Evolutionary conservation across 2,329 filamentous ascomycete species (phyloP), one percentile per base, ranked within the genome.

Genomic region (Stagonosporopsis chrysanthemi): DNA sequence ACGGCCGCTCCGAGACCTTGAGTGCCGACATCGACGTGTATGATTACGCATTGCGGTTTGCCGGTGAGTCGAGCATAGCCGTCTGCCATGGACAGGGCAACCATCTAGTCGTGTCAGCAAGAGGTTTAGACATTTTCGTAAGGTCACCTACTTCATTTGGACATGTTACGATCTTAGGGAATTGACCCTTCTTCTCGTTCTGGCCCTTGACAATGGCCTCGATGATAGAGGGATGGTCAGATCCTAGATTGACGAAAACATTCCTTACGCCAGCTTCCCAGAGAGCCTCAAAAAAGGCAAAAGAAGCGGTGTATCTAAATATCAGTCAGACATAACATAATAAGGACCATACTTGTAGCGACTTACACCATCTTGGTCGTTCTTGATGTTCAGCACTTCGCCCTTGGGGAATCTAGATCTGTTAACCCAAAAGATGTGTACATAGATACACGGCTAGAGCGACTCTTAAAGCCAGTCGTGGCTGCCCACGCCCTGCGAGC

Each of bases 71-170:
- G 71, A 35, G 90, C 90, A 69, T 90, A 92, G 48, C 90, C 90
- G 73, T 94, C 90, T 14, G 90, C 90, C 88, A 92, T 91, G 56
- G 90, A 93, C 67, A 94, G 84, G 24, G 90, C 90, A 6, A 93
- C 90, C 90, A 93, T 93, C 87, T 91, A 63, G 19, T 31, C 49
- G 17, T 28, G 55, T 66, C 24, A 65, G 60, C 24, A 35, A 23
- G 4, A 36, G 3, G 6, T 36, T 17, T 17, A 6, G 9, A 19
- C 38, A 31, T n/a, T 11, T 28, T 6, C 6, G n/a, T 14, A 12
- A 19, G 33, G 8, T 14, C 19, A 11, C 53, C n/a, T 24, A 90
- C 88, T 83, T 93, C 90, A 63, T 91, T 91, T 0, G 90, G 90
- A 70, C 90, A 92, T 23, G 90, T 93, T 54, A 93, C 89, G 60